phyloP scores from a whole-genome alignment of 192 early-diverging fungal genomes.

The Coemansia sp. region DNA sequence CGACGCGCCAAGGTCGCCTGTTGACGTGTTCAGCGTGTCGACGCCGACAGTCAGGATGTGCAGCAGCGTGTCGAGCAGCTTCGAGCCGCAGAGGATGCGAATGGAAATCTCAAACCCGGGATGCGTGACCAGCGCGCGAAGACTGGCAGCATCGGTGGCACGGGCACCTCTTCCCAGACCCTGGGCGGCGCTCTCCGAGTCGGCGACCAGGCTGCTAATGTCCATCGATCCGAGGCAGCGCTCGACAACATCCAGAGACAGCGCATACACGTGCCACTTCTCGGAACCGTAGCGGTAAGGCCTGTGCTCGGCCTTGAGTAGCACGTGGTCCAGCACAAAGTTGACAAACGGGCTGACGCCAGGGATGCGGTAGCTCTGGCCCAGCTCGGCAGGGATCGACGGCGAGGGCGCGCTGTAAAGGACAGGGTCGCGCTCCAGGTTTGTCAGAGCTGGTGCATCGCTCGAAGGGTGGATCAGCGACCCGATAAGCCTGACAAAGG shows the following conservation, averaged over 20 bases:
- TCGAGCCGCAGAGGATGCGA: conserved; percentile 71
- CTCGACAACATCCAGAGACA: conserved; percentile 68
- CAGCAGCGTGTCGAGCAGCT: conserved; percentile 67
- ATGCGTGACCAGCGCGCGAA: conserved; percentile 58
- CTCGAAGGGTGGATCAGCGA: conserved; percentile 62
- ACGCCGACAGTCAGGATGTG: conserved; percentile 61
- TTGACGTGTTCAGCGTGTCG: conserved; percentile 53
- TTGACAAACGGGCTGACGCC: conserved; percentile 75
- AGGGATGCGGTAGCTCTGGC: conserved; percentile 61
- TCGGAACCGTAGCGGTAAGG: conserved; percentile 64
- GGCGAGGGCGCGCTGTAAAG: conserved; percentile 30
- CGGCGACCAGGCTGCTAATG: conserved; percentile 47
- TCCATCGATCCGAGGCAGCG: conserved; percentile 76
- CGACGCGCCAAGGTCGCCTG: conserved; percentile 20
- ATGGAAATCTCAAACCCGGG: conserved; percentile 84
- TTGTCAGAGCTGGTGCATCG: conserved; percentile 28
- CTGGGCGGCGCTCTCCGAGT: conserved; percentile 6
- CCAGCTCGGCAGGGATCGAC: conserved; percentile 62
- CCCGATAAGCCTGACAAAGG: conserved; percentile 73
- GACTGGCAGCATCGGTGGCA: conserved; percentile 11
- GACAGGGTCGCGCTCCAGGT: conserved; percentile 37
- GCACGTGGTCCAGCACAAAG: conserved; percentile 84
- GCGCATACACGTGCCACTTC: conserved; percentile 67
- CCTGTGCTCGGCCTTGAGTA: conserved; percentile 71
- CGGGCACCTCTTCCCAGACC: neutral